Base-by-base conservation (phyloP, 2,329 filamentous ascomycete genomes). In the Nemania sp. region DNA sequence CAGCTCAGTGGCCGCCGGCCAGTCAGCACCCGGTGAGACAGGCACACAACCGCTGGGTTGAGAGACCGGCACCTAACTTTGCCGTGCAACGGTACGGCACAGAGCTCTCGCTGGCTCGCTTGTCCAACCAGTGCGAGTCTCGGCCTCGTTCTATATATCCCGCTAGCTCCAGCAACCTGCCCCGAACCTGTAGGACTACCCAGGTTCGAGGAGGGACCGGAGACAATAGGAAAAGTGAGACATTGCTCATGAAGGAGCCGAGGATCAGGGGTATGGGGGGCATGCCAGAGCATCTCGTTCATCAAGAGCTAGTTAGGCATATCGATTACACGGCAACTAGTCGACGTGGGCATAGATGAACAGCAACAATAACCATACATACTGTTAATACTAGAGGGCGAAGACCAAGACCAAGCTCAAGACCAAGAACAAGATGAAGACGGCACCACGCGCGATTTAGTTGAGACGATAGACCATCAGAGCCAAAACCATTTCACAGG, bases 131-230 rank as follows among this genome's bases (percentile, higher is more conserved):
- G 45, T 37, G n/a, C 12, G 20, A 17, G 34, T 45, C 23, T 31
- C 28, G n/a, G 28, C n/a, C 28, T 9, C 39, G 11, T 9, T 15
- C 15, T 50, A 53, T 40, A 44, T 37, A 52, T 48, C 44, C 39
- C 47, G 40, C 49, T 26, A 30, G 33, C 33, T 26, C 47, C 22
- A 26, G 47, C 19, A 19, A 12, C 40, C 28, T 34, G 34, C 39
- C 24, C 52, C 47, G 44, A 54, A 49, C 54, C 44, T 23, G 46
- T 47, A 47, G 54, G 37, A 44, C 57, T 31, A n/a, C n/a, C n/a
- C n/a, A 48, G 53, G 40, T 45, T 49, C 26, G 22, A 40, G 12
- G 30, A 31, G 42, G 17, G 40, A 30, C 41, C 50, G 24, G 43
- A 26, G 36, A 47, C 37, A 24, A 36, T 11, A 48, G 40, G 30